Conservation (phyloP, 2,329 filamentous ascomycete species). For the Venturiaceae sp. region DNA sequence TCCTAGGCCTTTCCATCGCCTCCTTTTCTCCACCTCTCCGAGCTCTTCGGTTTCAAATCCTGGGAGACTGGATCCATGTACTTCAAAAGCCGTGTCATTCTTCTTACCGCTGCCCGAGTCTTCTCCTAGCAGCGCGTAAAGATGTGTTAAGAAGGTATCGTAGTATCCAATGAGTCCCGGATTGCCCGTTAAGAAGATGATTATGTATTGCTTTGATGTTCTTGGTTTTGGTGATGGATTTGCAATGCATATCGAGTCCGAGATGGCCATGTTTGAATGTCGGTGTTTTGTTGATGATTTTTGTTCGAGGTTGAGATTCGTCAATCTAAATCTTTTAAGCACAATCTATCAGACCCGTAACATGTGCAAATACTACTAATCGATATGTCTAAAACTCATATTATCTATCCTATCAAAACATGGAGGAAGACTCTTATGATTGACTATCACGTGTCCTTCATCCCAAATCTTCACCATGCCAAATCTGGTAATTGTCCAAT, state of each 20-base stretch:
- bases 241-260: not conserved
- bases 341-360: not conserved
- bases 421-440: no score
- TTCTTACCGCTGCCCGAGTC: not conserved
- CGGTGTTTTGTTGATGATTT: not conserved
- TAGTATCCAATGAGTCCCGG: constrained; percentile 71
- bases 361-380: not conserved
- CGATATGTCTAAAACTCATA: no score
- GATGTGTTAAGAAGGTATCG: constrained; percentile 50
- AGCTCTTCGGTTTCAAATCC: constrained; percentile 30
- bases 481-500: not conserved
- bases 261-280: not conserved
- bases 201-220: constrained; percentile 9
- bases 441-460: not conserved
- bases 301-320: not conserved
- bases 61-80: constrained; percentile 30
- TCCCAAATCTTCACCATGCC: not conserved
- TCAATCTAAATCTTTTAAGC: not conserved
- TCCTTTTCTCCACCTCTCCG: constrained; percentile 11
- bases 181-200: constrained; percentile 70
- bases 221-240: not conserved
- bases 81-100: constrained; percentile 16
- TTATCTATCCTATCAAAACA: no score
- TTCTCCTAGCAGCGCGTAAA: constrained; percentile 41
- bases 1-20: constrained; percentile 8